phyloP scores from a whole-genome alignment of 768 basidiomycete genomes.

The Mycena indigotica region DNA sequence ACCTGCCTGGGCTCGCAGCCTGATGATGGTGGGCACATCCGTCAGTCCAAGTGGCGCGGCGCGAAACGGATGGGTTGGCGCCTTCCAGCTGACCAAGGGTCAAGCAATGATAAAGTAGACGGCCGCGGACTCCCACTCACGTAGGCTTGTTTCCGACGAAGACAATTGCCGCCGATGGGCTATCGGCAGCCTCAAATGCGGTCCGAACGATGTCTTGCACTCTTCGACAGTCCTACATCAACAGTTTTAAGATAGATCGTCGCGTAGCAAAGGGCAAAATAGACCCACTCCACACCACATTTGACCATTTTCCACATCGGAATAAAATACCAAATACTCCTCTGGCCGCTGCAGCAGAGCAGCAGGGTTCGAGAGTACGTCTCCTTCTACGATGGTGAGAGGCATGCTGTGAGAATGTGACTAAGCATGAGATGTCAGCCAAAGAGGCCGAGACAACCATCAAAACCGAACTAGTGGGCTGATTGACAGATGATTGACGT shows the following conservation, averaged over 20 bases:
- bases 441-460: no score
- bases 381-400: constrained; percentile 40
- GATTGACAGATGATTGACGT: no score
- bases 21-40: constrained; percentile 69
- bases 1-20: constrained; percentile 32
- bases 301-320: constrained; percentile 61
- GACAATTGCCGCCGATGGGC: constrained; percentile 60
- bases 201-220: constrained; percentile 59
- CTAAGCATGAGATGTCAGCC: no score
- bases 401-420: constrained; percentile 49
- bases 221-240: constrained; percentile 61
- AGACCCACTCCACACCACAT: constrained; percentile 71
- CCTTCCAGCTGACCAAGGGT: constrained; percentile 62
- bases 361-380: constrained; percentile 26
- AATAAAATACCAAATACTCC: constrained; percentile 67
- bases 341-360: constrained; percentile 47
- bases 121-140: constrained; percentile 43
- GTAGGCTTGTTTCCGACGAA: constrained; percentile 67
- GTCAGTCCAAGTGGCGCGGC: constrained; percentile 62
- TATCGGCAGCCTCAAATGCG: constrained; percentile 46
- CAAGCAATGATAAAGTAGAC: background rate
- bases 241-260: background rate
- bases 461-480: background rate
- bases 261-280: constrained; percentile 1
- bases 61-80: constrained; percentile 57